These are phyloP conservation scores for Kodamaea anthophila DNA, from an alignment of 1,139 yeast species.

Conservation along the genomic window DNA sequence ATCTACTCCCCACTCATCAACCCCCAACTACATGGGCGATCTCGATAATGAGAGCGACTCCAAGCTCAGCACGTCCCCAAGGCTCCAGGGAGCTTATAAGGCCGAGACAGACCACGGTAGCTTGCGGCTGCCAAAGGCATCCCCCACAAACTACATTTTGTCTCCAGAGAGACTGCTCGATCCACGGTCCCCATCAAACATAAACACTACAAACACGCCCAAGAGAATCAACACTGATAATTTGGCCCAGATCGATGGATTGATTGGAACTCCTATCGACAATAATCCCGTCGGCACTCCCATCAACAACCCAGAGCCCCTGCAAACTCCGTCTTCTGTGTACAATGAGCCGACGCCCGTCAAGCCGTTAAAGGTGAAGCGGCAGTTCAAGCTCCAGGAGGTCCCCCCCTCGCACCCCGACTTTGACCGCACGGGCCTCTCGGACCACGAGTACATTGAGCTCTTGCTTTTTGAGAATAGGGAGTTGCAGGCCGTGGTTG, in stretches of 20 bases:
- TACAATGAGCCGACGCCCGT: not conserved
- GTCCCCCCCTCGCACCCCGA: slow-evolving; percentile 31
- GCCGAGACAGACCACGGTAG: too few species aligned
- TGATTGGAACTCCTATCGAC: too few species aligned
- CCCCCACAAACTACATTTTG: not conserved
- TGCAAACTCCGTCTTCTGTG: not conserved
- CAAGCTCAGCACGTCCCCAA: not conserved
- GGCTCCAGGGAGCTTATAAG: too few species aligned
- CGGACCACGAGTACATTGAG: slow-evolving; percentile 32
- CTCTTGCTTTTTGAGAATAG: slow-evolving; percentile 32
- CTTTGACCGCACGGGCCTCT: slow-evolving; percentile 27
- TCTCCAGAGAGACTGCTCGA: not conserved
- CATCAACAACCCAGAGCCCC: not conserved
- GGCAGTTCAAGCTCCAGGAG: slow-evolving; percentile 2
- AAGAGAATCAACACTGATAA: not conserved
- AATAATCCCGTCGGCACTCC: too few species aligned
- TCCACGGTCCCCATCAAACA: not conserved
- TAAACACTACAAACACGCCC: not conserved
- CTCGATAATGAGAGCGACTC: not conserved
- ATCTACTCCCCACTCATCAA: too few species aligned
- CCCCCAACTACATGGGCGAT: too few species aligned
- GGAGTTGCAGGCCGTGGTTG: slow-evolving; percentile 20
- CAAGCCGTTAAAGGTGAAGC: slow-evolving; percentile 1
- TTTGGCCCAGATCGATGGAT: too few species aligned
- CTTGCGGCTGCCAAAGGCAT: not conserved